Base-by-base conservation (phyloP, 306 rosid genomes). In the Phaseolus lunatus region DNA sequence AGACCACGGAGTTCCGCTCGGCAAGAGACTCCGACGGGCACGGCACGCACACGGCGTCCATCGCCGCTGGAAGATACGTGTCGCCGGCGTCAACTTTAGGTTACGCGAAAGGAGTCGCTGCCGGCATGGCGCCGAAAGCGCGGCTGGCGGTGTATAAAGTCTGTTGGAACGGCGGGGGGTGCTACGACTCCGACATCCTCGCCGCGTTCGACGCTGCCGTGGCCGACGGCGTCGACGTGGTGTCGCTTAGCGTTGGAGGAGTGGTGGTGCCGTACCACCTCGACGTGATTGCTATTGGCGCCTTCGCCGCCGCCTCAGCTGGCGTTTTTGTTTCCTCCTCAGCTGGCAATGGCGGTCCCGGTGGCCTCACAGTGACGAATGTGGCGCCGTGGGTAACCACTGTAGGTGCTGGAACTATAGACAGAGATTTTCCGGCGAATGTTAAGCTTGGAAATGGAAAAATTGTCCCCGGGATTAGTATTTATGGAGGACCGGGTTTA, bases 101-200 rank as follows among this genome's bases (percentile, higher is more conserved):
- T 0, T 93, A 88, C 50, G 97, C 98, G 0, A 79, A 80, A 0
- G 97, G 98, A 0, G 83, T 86, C 26, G 98, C 97, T 0, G 91
- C 97, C 2, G 98, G 97, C 3, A 93, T 93, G 96, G 98, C 98
- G 12, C 98, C 98, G 9, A 93, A 93, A 22, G 97, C 97, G 1
- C 83, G 97, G 2, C 86, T 93, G 8, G 97, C 98, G 0, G 87
- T 88, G 2, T 93, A 93, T 68, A 93, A 91, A 67, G 96, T 91
- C 5, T 93, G 97, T 85, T 93, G 97, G 98, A 80, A 9, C 52
- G 83, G 89, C 2, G 98, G 98, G 26, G 98, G 98, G 26, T 91
- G 97, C 80, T 91, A 72, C 39, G 97, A 90, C 67, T 89, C 96
- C 8, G 97, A 93, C 73, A 93, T 93, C 18, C 96, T 93, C 41